A percentile compares a stretch with the other conserved stretches of the same genome.
Evolutionary conservation across 176 grass and related monocot species (phyloP).

Genomic region (Musa beccarii): DNA sequence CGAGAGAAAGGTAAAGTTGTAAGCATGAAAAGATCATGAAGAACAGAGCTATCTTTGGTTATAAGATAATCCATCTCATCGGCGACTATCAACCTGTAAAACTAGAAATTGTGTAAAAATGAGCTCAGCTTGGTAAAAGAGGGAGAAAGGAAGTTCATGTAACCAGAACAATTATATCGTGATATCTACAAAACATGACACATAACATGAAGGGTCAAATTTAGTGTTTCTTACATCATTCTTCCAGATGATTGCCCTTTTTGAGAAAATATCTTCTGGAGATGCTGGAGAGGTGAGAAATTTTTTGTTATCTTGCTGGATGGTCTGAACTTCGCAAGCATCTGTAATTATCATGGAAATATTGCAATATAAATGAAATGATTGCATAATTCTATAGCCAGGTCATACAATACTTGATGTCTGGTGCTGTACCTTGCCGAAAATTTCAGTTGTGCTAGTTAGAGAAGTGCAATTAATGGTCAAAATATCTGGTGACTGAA

Average conservation of each 20-base stretch:
- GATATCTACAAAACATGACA: slow-evolving; percentile 4
- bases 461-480: slow-evolving; percentile 83
- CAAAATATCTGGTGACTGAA: slow-evolving; percentile 55
- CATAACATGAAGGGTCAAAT: slow-evolving; percentile 3
- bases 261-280: slow-evolving; percentile 58
- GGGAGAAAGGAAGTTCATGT: not conserved
- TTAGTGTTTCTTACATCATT: slow-evolving; percentile 52
- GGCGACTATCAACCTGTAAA: slow-evolving; percentile 64
- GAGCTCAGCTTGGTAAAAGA: not conserved
- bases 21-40: slow-evolving; percentile 98
- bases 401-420: not conserved
- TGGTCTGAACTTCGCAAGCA: slow-evolving; percentile 45
- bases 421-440: slow-evolving; percentile 51
- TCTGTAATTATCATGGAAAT: slow-evolving; percentile 41
- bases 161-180: not conserved
- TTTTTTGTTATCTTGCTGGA: slow-evolving; percentile 31
- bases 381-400: not conserved
- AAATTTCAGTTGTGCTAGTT: slow-evolving; percentile 60
- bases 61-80: slow-evolving; percentile 98
- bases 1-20: slow-evolving; percentile 62
- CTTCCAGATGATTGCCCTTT: slow-evolving; percentile 36
- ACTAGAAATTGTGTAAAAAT: not conserved
- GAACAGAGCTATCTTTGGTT: slow-evolving; percentile 68
- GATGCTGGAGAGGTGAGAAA: slow-evolving; percentile 55
- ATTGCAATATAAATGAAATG: slow-evolving; percentile 15